phyloP scores from a whole-genome alignment of 2,329 filamentous ascomycete genomes.

The Cryphonectria naterciae region DNA sequence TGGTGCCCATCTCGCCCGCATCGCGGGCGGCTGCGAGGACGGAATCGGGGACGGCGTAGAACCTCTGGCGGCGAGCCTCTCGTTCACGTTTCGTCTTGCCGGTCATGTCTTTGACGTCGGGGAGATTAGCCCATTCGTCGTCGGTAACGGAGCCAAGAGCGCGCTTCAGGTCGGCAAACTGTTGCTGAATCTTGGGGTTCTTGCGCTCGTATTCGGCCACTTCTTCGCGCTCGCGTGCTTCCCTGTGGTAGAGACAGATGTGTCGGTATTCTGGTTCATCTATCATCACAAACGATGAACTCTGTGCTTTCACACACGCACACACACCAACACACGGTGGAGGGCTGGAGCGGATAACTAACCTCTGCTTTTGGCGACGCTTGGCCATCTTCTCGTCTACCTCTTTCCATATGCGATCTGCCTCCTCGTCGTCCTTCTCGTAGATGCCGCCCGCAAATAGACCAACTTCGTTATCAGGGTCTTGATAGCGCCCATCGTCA shows the following conservation, averaged over 20 bases:
- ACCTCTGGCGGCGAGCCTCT: conserved; percentile 79
- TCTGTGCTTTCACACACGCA: conserved; percentile 45
- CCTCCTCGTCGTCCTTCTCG: conserved; percentile 97
- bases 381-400: conserved; percentile 98
- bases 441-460: conserved; percentile 95
- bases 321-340: not conserved
- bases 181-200: conserved; percentile 97
- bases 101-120: conserved; percentile 94
- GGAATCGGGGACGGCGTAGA: conserved; percentile 96
- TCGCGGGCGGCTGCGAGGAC: conserved; percentile 87
- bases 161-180: conserved; percentile 95
- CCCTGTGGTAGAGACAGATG: conserved; percentile 70
- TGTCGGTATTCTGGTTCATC: conserved; percentile 78
- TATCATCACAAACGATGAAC: conserved; percentile 70
- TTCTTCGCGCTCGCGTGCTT: conserved; percentile 90
- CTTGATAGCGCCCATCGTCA: conserved; percentile 78
- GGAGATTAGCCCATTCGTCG: conserved; percentile 94
- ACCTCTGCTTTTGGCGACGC: conserved; percentile 84
- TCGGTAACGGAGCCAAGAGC: conserved; percentile 86
- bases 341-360: conserved; percentile 59
- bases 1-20: conserved; percentile 81
- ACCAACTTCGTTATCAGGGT: conserved; percentile 96
- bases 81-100: conserved; percentile 88
- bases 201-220: conserved; percentile 94
- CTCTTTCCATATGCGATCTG: conserved; percentile 91